Base-by-base conservation (phyloP, 1,284 basidiomycete genomes). In the Pascua sp. region DNA sequence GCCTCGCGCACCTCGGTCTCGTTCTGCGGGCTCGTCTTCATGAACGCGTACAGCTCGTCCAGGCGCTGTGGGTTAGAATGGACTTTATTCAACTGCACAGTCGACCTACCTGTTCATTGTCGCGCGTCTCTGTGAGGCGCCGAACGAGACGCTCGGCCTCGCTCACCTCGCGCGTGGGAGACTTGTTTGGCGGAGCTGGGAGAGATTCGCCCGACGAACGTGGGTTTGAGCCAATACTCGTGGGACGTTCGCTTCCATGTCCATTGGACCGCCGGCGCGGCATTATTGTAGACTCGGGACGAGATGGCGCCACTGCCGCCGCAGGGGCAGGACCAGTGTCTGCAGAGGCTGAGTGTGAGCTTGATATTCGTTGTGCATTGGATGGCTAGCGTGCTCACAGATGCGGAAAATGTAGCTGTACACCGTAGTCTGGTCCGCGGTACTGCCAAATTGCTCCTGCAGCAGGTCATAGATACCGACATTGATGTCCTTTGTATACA, bases 31-130 rank as follows among this genome's bases (percentile, higher is more conserved):
- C 97, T 86, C 37, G 86, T 86, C 77, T 95, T 95, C 67, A 96
- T 79, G 80, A 94, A 98, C 47, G 93, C 87, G 72, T 98, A 92
- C 43, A 99, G 80, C 66, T 94, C 91, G n/a, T 91, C 93, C 57
- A 99, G 94, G 5, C 91, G 92, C 77, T 93, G 87, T 73, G 89
- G 87, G 75, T 90, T 86, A 10, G 37, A 12, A 32, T 1, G 9
- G 77, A 89, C 79, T 8, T 86, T 32, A 32, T 32, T 32, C 24
- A 32, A 32, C 24, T 32, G 24, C 24, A 32, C 24, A 32, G 24
- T 32, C 7, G 24, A 32, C 24, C 24, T 32, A 88, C 16, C 87
- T 88, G 9, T 85, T 91, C 39, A 87, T 88, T 77, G 88, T 83
- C 53, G 91, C 79, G 66, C 88, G 87, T 18, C 85, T 86, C 71